Percentiles rank a stretch among this genome's conserved stretches.
Conservation (phyloP, 208 protist genomes). For the Vickermania spadyakhi region DNA sequence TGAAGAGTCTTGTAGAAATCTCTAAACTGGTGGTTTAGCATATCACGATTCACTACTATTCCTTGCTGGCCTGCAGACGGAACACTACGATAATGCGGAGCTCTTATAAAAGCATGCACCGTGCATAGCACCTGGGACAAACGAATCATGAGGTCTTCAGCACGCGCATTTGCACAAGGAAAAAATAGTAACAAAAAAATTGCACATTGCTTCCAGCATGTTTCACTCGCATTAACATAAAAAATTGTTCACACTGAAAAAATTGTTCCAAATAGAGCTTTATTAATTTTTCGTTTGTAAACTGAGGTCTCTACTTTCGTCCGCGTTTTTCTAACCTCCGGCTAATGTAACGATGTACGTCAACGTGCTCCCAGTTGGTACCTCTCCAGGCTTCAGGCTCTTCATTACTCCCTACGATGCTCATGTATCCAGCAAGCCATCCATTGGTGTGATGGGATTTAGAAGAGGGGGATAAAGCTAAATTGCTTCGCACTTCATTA, state of each 20-base stretch:
- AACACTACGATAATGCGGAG: slow-evolving; percentile 73
- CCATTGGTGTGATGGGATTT: slow-evolving; percentile 1
- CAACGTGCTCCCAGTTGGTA: slow-evolving; percentile 56
- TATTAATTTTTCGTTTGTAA: too few relatives aligned
- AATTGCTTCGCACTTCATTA: neutral
- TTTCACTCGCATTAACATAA: too few relatives aligned
- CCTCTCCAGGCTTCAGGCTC: slow-evolving; percentile 35
- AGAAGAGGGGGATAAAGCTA: neutral
- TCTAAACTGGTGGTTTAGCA: slow-evolving; percentile 83
- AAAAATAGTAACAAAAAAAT: too few relatives aligned
- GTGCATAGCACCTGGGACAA: slow-evolving; percentile 6
- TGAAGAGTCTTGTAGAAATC: slow-evolving; percentile 86
- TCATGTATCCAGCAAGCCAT: neutral
- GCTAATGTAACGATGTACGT: slow-evolving; percentile 74
- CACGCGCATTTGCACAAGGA: too few relatives aligned
- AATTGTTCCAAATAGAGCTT: too few relatives aligned
- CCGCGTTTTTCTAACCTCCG: too few relatives aligned
- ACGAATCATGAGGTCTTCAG: neutral
- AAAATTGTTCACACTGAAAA: too few relatives aligned
- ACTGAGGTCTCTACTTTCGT: too few relatives aligned
- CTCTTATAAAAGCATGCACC: slow-evolving; percentile 84
- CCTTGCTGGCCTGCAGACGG: slow-evolving; percentile 74
- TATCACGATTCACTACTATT: slow-evolving; percentile 82
- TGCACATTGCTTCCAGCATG: too few relatives aligned
- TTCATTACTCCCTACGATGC: neutral